Conservation (phyloP, 768 basidiomycete genomes). For the Boletus coccyginus region DNA sequence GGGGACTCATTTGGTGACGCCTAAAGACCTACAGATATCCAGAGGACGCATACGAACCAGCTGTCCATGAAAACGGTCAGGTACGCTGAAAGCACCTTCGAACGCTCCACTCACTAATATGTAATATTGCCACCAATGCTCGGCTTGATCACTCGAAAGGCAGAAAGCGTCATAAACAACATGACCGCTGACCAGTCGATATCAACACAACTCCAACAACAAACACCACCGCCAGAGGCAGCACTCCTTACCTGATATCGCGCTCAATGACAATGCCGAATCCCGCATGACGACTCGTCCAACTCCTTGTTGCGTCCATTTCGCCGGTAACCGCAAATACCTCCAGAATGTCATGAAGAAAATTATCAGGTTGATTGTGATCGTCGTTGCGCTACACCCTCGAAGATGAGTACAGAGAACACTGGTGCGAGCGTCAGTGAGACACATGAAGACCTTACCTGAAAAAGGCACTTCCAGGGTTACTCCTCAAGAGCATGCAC, state of each 20-base stretch:
- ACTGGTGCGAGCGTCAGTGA: not conserved
- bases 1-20: not conserved
- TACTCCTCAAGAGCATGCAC: constrained; percentile 14
- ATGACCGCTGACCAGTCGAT: constrained; percentile 6
- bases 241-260: constrained; percentile 14
- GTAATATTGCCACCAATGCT: constrained; percentile 18
- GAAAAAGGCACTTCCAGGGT: constrained; percentile 15
- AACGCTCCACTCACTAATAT: constrained; percentile 15
- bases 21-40: constrained; percentile 15
- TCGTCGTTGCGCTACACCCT: constrained; percentile 13
- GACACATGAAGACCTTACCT: constrained; percentile 6
- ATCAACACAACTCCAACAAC: not conserved
- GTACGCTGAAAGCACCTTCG: not conserved
- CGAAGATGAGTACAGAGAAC: not conserved
- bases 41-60: constrained; percentile 19
- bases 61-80: constrained; percentile 3
- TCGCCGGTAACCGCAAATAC: constrained; percentile 10
- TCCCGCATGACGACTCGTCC: constrained; percentile 19
- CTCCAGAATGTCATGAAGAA: constrained; percentile 21
- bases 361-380: constrained; percentile 12
- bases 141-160: constrained; percentile 8
- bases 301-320: not conserved
- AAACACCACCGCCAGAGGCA: not conserved
- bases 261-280: constrained; percentile 2
- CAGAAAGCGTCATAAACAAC: constrained; percentile 19